Evolutionary conservation across 805 yeast genomes (phyloP).

Genomic region (Yarrowia osloensis): DNA sequence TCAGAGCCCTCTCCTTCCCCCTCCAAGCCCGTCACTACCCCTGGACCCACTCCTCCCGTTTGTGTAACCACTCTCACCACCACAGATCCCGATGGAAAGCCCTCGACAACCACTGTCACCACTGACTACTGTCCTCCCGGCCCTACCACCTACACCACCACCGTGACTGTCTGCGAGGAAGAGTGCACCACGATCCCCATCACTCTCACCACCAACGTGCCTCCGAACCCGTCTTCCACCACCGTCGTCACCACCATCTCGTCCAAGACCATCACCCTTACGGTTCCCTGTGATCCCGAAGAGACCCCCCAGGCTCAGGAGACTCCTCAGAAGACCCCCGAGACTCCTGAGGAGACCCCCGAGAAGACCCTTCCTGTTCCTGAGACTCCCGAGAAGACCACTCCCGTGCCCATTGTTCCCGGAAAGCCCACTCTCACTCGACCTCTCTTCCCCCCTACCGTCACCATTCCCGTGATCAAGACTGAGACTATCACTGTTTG

Average conservation of each 20-base stretch:
- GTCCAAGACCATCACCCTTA: not conserved
- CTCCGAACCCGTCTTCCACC: not conserved
- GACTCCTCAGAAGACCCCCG: not conserved
- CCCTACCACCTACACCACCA: not conserved
- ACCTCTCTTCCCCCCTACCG: not conserved
- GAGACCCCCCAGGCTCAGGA: not conserved
- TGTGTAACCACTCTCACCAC: slow-evolving; percentile 1
- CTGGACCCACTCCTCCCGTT: not conserved
- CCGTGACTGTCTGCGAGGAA: not conserved
- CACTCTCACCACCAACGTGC: not conserved
- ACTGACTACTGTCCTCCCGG: slow-evolving; percentile 14
- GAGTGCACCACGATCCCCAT: slow-evolving; percentile 1
- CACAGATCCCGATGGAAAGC: not conserved
- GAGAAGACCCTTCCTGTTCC: not conserved
- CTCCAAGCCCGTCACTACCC: not conserved
- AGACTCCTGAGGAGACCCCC: not conserved
- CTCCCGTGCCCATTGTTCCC: not conserved
- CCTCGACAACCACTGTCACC: slow-evolving; percentile 6
- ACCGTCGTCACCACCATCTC: not conserved
- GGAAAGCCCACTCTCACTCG: not conserved
- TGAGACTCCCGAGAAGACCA: not conserved
- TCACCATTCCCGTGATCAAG: not conserved
- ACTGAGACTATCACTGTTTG: not conserved
- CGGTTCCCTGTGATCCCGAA: slow-evolving; percentile 21
- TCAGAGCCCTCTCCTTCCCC: not conserved